Conservation (phyloP, 176 grass and related monocot genomes). For the Juncus effusus region DNA sequence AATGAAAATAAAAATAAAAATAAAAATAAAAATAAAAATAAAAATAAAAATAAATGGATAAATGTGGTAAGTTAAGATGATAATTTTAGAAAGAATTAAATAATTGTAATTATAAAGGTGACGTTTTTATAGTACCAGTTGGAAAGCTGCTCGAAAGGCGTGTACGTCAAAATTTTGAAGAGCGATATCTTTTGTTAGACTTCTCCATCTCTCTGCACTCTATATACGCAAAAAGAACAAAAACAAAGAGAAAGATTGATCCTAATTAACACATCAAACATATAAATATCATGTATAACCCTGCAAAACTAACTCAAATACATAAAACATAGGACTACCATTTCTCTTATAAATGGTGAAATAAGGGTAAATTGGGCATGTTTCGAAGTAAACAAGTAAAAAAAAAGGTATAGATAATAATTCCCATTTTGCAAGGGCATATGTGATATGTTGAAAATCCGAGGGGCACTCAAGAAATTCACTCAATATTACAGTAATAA, state of each 20-base stretch:
- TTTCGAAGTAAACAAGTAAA: too few species aligned
- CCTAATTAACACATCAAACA: background rate
- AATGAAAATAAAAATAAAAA: background rate
- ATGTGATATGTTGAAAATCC: too few species aligned
- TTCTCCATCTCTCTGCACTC: conserved; percentile 96
- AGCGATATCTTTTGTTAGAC: conserved; percentile 63
- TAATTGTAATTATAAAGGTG: background rate
- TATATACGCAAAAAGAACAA: conserved; percentile 34
- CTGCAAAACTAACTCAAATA: background rate
- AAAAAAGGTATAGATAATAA: too few species aligned
- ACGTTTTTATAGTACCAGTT: conserved; percentile 48
- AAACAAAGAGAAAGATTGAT: background rate
- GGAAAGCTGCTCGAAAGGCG: conserved; percentile 85
- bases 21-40: background rate
- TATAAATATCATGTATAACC: too few species aligned
- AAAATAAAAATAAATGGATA: conserved; percentile 1
- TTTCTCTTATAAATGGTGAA: too few species aligned
- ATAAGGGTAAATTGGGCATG: too few species aligned
- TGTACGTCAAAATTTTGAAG: conserved; percentile 88
- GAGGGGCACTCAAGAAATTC: too few species aligned
- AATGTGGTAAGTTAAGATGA: background rate
- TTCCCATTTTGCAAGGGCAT: too few species aligned
- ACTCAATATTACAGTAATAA: too few species aligned
- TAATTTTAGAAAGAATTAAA: background rate
- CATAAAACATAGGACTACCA: too few species aligned